phyloP scores from a whole-genome alignment of 2,329 filamentous ascomycete species.

The Botrytis medusae region DNA sequence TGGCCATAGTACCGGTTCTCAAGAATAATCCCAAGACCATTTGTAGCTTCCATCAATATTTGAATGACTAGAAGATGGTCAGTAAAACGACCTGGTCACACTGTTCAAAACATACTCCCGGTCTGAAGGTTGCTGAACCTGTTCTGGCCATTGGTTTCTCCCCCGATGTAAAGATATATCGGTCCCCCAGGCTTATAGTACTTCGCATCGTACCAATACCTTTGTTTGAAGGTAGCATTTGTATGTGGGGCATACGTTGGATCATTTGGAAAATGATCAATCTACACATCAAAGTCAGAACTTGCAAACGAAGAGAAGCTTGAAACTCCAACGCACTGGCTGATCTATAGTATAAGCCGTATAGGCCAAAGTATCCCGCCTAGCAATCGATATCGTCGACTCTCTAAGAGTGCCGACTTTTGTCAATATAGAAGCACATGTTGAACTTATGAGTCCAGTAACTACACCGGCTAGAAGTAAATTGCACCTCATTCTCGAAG shows the following conservation, averaged over 20 bases:
- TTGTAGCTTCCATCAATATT: slow-evolving; percentile 54
- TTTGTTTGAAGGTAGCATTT: slow-evolving; percentile 53
- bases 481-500: slow-evolving; percentile 21
- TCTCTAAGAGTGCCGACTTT: slow-evolving; percentile 12
- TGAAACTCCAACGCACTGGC: slow-evolving; percentile 26
- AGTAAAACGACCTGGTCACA: slow-evolving; percentile 27
- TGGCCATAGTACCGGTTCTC: slow-evolving; percentile 53
- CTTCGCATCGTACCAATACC: slow-evolving; percentile 54
- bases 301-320: neutral
- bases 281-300: slow-evolving; percentile 35
- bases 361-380: slow-evolving; percentile 7
- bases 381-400: neutral
- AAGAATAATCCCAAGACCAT: slow-evolving; percentile 54
- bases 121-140: slow-evolving; percentile 44
- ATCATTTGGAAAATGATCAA: slow-evolving; percentile 49
- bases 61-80: slow-evolving; percentile 46
- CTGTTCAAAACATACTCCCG: slow-evolving; percentile 36
- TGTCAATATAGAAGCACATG: slow-evolving; percentile 19
- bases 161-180: slow-evolving; percentile 49
- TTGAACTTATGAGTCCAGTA: slow-evolving; percentile 2
- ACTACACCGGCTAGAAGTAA: slow-evolving; percentile 16
- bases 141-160: slow-evolving; percentile 45
- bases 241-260: slow-evolving; percentile 45
- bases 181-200: slow-evolving; percentile 56
- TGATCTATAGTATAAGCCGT: slow-evolving; percentile 28